phyloP scores from a whole-genome alignment of 2,329 filamentous ascomycete genomes.

The Ophiocordyceps camponoti-leonardi region DNA sequence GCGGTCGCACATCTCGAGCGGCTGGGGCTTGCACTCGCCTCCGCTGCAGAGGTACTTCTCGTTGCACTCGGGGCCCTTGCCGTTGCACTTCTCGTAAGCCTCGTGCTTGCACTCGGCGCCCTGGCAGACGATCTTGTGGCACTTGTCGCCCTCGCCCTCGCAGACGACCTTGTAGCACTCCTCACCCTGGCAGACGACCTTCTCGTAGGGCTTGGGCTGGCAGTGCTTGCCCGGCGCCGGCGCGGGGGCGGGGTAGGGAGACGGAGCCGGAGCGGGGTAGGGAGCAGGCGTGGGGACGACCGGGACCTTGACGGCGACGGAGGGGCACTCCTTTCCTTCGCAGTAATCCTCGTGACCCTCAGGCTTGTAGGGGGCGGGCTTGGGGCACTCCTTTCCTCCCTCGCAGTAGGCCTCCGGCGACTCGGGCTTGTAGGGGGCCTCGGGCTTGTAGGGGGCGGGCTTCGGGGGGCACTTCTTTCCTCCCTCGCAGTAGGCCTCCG shows the following conservation, averaged over 20 bases:
- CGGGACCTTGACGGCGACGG: neutral
- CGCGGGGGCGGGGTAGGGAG: neutral
- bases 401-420: neutral
- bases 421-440: too few species aligned
- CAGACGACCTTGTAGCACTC: slow-evolving; percentile 1
- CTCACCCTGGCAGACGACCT: neutral
- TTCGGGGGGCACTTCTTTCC: neutral
- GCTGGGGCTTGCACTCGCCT: neutral
- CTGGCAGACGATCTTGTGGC: slow-evolving; percentile 1
- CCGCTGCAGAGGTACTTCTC: neutral
- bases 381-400: neutral
- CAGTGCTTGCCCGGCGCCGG: neutral
- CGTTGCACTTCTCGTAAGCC: neutral
- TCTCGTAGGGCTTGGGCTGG: neutral
- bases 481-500: neutral
- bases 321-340: neutral
- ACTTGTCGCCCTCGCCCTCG: slow-evolving; percentile 1
- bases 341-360: too few species aligned
- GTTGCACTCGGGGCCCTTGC: neutral
- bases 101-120: neutral
- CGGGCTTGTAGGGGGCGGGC: too few species aligned
- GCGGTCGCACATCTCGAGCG: neutral
- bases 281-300: neutral
- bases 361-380: too few species aligned
- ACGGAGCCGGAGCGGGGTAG: neutral